These are phyloP conservation scores for Apocynum venetum DNA, from an alignment of 257 asterid species.

Conservation along the genomic window DNA sequence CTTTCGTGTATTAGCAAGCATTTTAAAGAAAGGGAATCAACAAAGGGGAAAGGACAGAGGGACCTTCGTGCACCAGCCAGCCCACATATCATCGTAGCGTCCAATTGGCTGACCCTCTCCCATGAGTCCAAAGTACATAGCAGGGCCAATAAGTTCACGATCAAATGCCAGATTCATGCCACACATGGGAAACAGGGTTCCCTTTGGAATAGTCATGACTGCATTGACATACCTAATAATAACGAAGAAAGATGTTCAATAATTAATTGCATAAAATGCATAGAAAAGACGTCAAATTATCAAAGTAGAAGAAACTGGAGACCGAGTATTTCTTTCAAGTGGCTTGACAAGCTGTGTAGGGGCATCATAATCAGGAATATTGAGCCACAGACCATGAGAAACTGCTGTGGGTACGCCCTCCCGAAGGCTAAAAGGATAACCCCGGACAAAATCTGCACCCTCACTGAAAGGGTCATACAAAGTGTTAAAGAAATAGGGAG, in stretches of 20 bases:
- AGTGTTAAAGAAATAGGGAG: conserved; percentile 89
- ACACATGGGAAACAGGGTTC: conserved; percentile 91
- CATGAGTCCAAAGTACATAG: conserved; percentile 94
- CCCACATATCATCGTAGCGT: conserved; percentile 98
- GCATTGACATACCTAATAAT: conserved; percentile 62
- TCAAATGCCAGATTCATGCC: conserved; percentile 88
- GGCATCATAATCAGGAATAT: conserved; percentile 93
- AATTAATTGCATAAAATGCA: no score
- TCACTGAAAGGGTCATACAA: conserved; percentile 76
- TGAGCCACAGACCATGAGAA: conserved; percentile 90
- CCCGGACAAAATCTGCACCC: conserved; percentile 85
- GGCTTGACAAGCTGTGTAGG: conserved; percentile 99
- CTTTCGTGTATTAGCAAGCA: neutral
- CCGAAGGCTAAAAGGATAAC: conserved; percentile 89
- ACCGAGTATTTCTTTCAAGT: conserved; percentile 71
- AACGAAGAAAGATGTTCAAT: neutral
- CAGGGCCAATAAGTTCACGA: conserved; percentile 90
- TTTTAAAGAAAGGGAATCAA: neutral
- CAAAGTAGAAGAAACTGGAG: neutral
- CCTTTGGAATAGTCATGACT: conserved; percentile 90
- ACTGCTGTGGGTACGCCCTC: conserved; percentile 90
- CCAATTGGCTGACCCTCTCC: conserved; percentile 98
- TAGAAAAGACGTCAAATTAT: no score
- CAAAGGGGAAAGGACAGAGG: neutral
- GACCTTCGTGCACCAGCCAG: conserved; percentile 94